A percentile compares a stretch with the other conserved stretches of the same genome.
Conservation (phyloP, 441 rosid genomes). For the Sinapis alba region DNA sequence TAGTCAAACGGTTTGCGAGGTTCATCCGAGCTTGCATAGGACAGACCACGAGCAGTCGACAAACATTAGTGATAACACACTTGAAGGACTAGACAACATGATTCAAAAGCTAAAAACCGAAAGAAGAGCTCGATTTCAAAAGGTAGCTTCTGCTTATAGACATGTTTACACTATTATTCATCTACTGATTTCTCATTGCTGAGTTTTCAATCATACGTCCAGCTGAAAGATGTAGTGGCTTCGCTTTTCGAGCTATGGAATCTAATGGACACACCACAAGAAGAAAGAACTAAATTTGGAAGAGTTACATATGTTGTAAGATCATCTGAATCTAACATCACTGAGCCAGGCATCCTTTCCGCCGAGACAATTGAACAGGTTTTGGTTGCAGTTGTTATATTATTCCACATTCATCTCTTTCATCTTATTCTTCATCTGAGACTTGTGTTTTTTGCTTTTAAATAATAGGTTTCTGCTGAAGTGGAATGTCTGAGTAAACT, state of each 20-base stretch:
- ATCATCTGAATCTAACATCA: slow-evolving; percentile 67
- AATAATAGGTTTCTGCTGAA: slow-evolving; percentile 76
- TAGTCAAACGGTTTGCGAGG: slow-evolving; percentile 76
- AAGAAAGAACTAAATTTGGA: slow-evolving; percentile 63
- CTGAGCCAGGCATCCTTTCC: slow-evolving; percentile 73
- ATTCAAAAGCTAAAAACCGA: slow-evolving; percentile 74
- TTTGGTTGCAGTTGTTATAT: not conserved
- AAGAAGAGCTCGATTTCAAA: slow-evolving; percentile 69
- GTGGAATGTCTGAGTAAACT: slow-evolving; percentile 61
- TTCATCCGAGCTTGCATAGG: slow-evolving; percentile 91
- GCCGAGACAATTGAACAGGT: slow-evolving; percentile 53
- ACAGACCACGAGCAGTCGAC: slow-evolving; percentile 74
- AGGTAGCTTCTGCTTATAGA: slow-evolving; percentile 47
- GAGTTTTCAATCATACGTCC: not conserved
- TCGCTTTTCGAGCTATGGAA: slow-evolving; percentile 87
- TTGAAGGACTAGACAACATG: slow-evolving; percentile 78
- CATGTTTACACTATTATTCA: not conserved
- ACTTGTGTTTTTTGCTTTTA: not conserved
- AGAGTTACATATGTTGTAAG: slow-evolving; percentile 60
- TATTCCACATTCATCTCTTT: not conserved
- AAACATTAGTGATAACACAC: slow-evolving; percentile 77
- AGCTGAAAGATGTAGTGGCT: slow-evolving; percentile 75
- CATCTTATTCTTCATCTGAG: not conserved
- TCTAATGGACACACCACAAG: slow-evolving; percentile 90
- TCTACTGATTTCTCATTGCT: not conserved